These are phyloP conservation scores for Musa itinerans DNA, from an alignment of 176 grass and related monocot species.

Conservation along the genomic window DNA sequence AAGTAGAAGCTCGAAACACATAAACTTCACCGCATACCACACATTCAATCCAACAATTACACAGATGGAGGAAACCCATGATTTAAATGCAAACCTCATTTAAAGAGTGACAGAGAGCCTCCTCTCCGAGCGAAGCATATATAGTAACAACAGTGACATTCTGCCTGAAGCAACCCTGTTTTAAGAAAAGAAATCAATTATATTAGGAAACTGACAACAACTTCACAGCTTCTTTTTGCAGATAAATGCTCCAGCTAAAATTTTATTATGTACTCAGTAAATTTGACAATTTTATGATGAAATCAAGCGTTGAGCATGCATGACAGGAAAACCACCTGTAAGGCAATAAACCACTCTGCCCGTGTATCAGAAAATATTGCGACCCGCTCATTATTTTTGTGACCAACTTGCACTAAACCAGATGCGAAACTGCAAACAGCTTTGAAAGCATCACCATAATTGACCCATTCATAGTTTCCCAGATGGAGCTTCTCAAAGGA, in stretches of 20 bases:
- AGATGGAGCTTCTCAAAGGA: slow-evolving; percentile 92
- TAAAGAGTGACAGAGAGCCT: slow-evolving; percentile 80
- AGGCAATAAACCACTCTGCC: slow-evolving; percentile 82
- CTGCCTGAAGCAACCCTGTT: slow-evolving; percentile 86
- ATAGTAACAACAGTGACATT: slow-evolving; percentile 83
- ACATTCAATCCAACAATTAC: not conserved
- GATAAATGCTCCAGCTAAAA: slow-evolving; percentile 3
- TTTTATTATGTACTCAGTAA: not conserved
- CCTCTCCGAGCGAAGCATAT: slow-evolving; percentile 87
- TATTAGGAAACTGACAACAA: not conserved
- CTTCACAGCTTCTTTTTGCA: no score
- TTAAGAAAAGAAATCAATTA: slow-evolving; percentile 12
- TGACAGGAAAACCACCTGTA: slow-evolving; percentile 50
- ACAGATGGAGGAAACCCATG: not conserved
- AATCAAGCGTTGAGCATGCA: not conserved
- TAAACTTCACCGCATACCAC: not conserved
- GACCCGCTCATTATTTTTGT: slow-evolving; percentile 45
- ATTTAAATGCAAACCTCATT: slow-evolving; percentile 56
- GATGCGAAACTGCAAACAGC: slow-evolving; percentile 65
- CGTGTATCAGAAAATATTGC: slow-evolving; percentile 90
- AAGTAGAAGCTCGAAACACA: not conserved
- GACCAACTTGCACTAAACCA: slow-evolving; percentile 60
- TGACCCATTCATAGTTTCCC: slow-evolving; percentile 79
- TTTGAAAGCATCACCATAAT: slow-evolving; percentile 62
- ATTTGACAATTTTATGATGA: not conserved